phyloP scores from a whole-genome alignment of 441 rosid genomes.

The Jatropha multifida region DNA sequence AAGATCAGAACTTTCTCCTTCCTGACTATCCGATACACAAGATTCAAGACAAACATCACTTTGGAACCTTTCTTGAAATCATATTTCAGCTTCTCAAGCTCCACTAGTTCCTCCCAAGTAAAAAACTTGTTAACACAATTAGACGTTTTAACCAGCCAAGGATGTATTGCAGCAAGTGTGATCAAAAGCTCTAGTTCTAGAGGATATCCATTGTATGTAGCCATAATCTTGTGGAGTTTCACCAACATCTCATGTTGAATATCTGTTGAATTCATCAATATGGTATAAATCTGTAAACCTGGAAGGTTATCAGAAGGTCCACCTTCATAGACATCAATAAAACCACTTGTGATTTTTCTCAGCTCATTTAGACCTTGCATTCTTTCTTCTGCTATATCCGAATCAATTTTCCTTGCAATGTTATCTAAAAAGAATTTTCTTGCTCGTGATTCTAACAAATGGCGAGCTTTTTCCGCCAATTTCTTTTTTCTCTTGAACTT shows the following conservation, averaged over 20 bases:
- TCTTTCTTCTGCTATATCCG: constrained; percentile 64
- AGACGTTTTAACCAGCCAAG: constrained; percentile 72
- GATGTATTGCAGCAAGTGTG: constrained; percentile 93
- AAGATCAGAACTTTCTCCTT: constrained; percentile 83
- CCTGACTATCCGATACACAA: constrained; percentile 67
- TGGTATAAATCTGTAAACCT: constrained; percentile 86
- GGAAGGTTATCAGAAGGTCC: constrained; percentile 70
- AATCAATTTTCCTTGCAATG: constrained; percentile 80
- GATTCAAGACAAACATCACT: constrained; percentile 89
- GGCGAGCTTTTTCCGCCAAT: constrained; percentile 50
- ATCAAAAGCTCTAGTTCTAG: constrained; percentile 82
- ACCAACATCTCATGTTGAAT: constrained; percentile 57
- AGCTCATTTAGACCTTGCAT: constrained; percentile 77
- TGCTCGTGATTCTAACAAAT: constrained; percentile 75
- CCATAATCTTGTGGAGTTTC: constrained; percentile 65
- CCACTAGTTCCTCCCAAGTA: constrained; percentile 38
- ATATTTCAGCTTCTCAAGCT: constrained; percentile 53
- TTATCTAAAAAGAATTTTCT: constrained; percentile 78
- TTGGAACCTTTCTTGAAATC: constrained; percentile 78
- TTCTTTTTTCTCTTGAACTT: constrained; percentile 52
- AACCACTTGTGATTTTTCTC: constrained; percentile 64
- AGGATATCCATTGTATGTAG: constrained; percentile 54
- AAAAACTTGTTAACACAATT: constrained; percentile 65
- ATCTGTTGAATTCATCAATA: constrained; percentile 85
- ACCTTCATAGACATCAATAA: constrained; percentile 85